Conservation (phyloP, 495 filamentous ascomycete species). For the Trichoderma reesei region DNA sequence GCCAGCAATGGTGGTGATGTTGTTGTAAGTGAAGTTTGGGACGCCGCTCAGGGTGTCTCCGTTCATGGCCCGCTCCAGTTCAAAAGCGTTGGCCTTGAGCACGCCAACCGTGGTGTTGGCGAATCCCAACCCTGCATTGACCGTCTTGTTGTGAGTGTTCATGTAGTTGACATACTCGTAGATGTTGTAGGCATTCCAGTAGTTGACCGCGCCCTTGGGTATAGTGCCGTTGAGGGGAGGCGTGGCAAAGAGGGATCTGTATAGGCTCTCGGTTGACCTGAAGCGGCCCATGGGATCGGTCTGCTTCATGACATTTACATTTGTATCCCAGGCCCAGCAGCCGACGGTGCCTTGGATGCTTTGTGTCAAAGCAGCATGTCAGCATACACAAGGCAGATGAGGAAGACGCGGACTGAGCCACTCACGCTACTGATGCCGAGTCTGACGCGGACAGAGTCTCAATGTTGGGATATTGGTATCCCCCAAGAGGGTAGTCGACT, state of each 20-base stretch:
- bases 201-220: constrained; percentile 21
- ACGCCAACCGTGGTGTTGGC: constrained; percentile 14
- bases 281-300: background rate
- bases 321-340: constrained; percentile 23
- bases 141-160: constrained; percentile 26
- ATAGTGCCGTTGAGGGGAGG: constrained; percentile 22
- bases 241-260: constrained; percentile 22
- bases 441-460: constrained; percentile 21
- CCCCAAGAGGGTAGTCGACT: constrained; percentile 28
- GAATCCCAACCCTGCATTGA: constrained; percentile 14
- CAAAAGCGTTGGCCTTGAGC: constrained; percentile 24
- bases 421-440: constrained; percentile 28
- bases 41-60: constrained; percentile 18
- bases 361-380: background rate
- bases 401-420: background rate
- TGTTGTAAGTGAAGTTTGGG: constrained; percentile 20
- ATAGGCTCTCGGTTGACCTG: constrained; percentile 20
- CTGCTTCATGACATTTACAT: background rate
- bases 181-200: constrained; percentile 31
- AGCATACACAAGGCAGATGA: background rate
- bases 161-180: constrained; percentile 35
- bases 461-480: constrained; percentile 36
- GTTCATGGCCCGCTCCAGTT: constrained; percentile 26
- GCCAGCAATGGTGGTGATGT: constrained; percentile 30
- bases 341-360: constrained; percentile 26